A percentile compares a stretch with the other conserved stretches of the same genome.
Conservation (phyloP, 805 yeast genomes). For the Candida schatavii region DNA sequence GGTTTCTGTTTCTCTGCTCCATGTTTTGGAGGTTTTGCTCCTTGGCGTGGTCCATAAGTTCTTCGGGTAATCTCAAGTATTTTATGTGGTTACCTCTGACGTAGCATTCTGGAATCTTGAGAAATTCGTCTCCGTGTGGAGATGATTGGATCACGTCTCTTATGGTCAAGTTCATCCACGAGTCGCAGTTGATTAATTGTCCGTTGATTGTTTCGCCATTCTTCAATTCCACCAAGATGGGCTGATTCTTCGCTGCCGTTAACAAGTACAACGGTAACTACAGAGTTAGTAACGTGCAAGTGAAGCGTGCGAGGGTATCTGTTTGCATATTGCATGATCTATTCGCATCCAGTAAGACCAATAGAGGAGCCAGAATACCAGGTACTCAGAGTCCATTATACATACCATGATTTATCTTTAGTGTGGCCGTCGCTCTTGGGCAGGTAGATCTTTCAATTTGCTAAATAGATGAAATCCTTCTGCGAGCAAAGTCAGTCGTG, state of each 20-base stretch:
- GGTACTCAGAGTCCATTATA: too few species aligned
- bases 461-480: too few species aligned
- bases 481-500: too few species aligned
- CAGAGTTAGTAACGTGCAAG: too few species aligned
- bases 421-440: too few species aligned
- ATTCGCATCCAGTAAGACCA: too few species aligned
- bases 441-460: too few species aligned
- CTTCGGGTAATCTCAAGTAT: conserved; percentile 71
- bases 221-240: conserved; percentile 84
- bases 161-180: conserved; percentile 92
- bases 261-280: conserved; percentile 89
- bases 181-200: conserved; percentile 77
- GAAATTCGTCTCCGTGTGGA: conserved; percentile 57
- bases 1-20: conserved; percentile 48
- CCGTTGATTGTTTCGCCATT: conserved; percentile 90
- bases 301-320: too few species aligned
- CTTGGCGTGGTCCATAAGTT: conserved; percentile 71
- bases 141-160: conserved; percentile 69
- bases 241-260: conserved; percentile 87
- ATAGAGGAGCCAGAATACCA: too few species aligned
- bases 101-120: conserved; percentile 69
- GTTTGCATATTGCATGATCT: too few species aligned
- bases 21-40: conserved; percentile 55
- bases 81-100: conserved; percentile 85
- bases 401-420: neutral